Conservation (phyloP, 768 basidiomycete species). For the Pholiota conissans region DNA sequence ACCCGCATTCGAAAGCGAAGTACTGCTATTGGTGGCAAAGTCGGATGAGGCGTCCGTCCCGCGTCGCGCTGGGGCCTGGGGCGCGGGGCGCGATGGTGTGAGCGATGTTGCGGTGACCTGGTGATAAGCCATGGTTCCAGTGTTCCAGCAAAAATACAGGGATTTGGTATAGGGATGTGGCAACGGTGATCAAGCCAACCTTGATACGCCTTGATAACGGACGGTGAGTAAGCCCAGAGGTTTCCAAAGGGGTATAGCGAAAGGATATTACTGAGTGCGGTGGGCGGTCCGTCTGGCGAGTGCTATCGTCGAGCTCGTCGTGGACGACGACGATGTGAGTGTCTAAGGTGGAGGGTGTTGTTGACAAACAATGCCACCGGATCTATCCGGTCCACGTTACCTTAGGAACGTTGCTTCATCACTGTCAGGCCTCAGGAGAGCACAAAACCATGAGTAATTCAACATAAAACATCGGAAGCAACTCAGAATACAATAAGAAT, state of each 20-base stretch:
- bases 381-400: constrained; percentile 23
- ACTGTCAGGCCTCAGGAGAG: constrained; percentile 2
- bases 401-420: constrained; percentile 16
- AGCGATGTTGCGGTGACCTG: constrained; percentile 52
- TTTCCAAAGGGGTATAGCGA: background rate
- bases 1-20: constrained; percentile 50
- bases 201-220: background rate
- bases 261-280: background rate
- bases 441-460: constrained; percentile 3
- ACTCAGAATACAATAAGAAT: too few species aligned
- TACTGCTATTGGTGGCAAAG: constrained; percentile 40
- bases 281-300: background rate
- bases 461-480: too few species aligned
- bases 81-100: constrained; percentile 78
- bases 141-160: background rate
- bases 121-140: constrained; percentile 34
- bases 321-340: constrained; percentile 13
- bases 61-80: constrained; percentile 61
- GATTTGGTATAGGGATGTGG: background rate
- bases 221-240: background rate
- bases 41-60: constrained; percentile 35
- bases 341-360: constrained; percentile 20
- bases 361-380: constrained; percentile 22
- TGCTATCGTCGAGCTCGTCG: constrained; percentile 9
- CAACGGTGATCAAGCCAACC: background rate